Evolutionary conservation across 208 protist species (phyloP), one percentile per base, ranked within the genome.

Genomic region (Trypanosomatidae sp.): DNA sequence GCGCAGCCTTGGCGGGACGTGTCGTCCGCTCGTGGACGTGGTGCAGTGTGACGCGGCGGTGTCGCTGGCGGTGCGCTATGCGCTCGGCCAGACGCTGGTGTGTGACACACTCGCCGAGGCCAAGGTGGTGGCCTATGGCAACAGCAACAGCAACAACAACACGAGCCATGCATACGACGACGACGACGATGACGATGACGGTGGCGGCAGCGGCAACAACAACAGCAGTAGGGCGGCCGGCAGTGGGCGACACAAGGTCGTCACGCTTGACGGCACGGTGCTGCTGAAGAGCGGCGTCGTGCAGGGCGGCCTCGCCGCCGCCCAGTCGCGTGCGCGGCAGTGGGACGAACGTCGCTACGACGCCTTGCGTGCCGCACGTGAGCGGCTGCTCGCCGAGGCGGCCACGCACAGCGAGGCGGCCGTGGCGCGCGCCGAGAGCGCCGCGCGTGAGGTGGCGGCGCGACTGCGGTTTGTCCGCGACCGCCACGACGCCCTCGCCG

Each of bases 201-300:
- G 61, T 1, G n/a, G n/a, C n/a, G n/a, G n/a, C n/a, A n/a, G n/a
- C n/a, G n/a, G n/a, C n/a, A n/a, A n/a, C n/a, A n/a, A n/a, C n/a
- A n/a, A n/a, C n/a, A n/a, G n/a, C n/a, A n/a, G n/a, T n/a, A n/a
- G n/a, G n/a, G n/a, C n/a, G n/a, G n/a, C n/a, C n/a, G 55, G 28
- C 26, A 49, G 61, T 1, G 68, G 88, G 52, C 76, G 88, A 4
- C 74, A 83, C 59, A 97, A 96, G 66, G 95, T 96, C 0, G 94
- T 98, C 4, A 97, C 96, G 15, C 28, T 97, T 18, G 92, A 98
- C 45, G 97, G 97, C 44, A 92, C 92, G 6, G 61, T 95, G 7
- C 91, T 99, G 20, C 62, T 88, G 18, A 97, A 97, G 56, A 92
- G 89, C 48, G 97, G 97, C 39, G 64, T 92, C 5, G 94, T 99